Percentiles rank a stretch among this genome's conserved stretches.
Conservation (phyloP, 495 filamentous ascomycete genomes). For the Aspergillus cristatus region DNA sequence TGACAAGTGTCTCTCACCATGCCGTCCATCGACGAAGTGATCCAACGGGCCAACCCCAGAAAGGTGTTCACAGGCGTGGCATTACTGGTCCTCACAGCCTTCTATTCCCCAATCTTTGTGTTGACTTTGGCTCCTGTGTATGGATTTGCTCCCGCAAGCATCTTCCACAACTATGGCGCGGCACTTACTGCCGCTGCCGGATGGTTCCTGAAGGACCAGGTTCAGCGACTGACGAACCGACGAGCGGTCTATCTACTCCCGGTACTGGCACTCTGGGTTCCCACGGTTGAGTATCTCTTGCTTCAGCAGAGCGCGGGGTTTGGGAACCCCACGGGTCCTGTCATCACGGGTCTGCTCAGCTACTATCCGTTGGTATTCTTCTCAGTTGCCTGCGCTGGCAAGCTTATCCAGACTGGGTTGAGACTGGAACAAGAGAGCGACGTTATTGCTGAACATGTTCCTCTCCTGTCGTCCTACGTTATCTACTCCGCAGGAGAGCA, state of each 20-base stretch:
- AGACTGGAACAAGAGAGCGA: constrained; percentile 49
- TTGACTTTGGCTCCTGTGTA: constrained; percentile 76
- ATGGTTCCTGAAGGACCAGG: constrained; percentile 48
- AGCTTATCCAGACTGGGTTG: constrained; percentile 46
- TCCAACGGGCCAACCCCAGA: constrained; percentile 21
- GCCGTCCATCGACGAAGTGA: constrained; percentile 18
- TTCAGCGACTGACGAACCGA: constrained; percentile 30
- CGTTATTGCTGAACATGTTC: constrained; percentile 45
- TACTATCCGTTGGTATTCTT: constrained; percentile 65
- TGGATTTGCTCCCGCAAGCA: constrained; percentile 63
- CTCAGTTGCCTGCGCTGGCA: constrained; percentile 54
- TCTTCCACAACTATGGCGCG: constrained; percentile 60
- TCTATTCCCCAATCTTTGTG: constrained; percentile 66
- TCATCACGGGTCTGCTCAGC: constrained; percentile 62
- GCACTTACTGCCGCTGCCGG: constrained; percentile 52
- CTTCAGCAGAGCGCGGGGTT: constrained; percentile 52
- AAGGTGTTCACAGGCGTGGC: constrained; percentile 24
- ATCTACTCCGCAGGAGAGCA: constrained; percentile 54
- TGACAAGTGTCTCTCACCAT: constrained; percentile 7
- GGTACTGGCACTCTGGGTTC: constrained; percentile 63
- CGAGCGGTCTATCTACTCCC: constrained; percentile 45
- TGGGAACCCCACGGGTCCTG: constrained; percentile 60
- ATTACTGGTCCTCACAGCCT: constrained; percentile 59
- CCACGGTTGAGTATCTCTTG: constrained; percentile 59
- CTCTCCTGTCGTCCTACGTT: constrained; percentile 52